Evolutionary conservation across 129 eudicot species (phyloP), one percentile per base, ranked within the genome.

Genomic region (Artemisia argyi): DNA sequence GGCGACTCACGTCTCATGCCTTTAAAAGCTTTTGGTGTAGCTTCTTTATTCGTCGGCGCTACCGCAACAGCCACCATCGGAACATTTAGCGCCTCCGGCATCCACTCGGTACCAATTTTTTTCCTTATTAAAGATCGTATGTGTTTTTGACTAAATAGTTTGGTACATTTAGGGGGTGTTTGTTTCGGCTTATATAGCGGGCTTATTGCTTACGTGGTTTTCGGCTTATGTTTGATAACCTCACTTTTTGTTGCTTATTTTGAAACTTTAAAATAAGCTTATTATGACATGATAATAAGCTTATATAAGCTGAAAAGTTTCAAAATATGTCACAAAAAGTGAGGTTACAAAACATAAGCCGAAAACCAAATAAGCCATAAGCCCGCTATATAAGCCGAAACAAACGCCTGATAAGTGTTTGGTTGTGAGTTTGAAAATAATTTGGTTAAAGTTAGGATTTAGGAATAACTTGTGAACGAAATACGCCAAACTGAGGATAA

Each of bases 11-110:
- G 75, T 53, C 79, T 89, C 47, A 89, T 92, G 98, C 98, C 98
- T 0, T 61, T 92, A 5, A 92, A 92, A 80, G 98, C 98, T 73
- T 92, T 92, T 75, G 87, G 84, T 79, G 86, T 92, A 24, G 95
- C 95, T 44, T 86, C 98, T 20, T 87, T 92, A 70, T 85, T 92
- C 78, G 89, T 92, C 71, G 96, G 98, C 49, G 95, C 95, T 74
- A 57, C 78, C 74, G 94, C 94, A 35, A 73, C 95, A 65, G 91
- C 95, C 60, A 59, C 86, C n/a, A 12, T 76, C 57, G 88, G 89
- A 9, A 55, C 89, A 57, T 79, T 92, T 16, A 57, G 78, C 8
- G 85, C 87, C 64, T 81, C 77, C 74, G 98, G 95, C 80, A 83
- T 92, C 77, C 83, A 80, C 68, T 80, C 96, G 79, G 98, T 92